phyloP scores from a whole-genome alignment of 306 rosid genomes.

The Hippophae gyantsensis region DNA sequence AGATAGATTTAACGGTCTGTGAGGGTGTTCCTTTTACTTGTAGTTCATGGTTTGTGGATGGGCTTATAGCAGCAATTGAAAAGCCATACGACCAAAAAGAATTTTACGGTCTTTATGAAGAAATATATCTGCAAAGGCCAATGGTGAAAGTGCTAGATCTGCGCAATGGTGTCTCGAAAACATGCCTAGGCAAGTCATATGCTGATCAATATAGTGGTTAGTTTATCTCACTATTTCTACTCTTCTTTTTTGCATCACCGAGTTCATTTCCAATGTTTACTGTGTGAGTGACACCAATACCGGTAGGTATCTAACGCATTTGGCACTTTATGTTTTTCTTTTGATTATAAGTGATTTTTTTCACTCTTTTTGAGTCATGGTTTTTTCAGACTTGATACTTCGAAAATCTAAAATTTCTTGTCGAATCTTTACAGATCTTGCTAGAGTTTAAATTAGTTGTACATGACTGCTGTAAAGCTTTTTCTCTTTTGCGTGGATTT shows the following conservation, averaged over 20 bases:
- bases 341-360: too few species aligned
- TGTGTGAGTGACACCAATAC: not conserved
- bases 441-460: conserved; percentile 18
- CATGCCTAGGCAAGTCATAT: conserved; percentile 36
- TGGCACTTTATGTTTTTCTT: too few species aligned
- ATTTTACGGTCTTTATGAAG: conserved; percentile 4
- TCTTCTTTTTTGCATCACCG: conserved; percentile 6
- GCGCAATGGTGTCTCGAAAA: conserved; percentile 22
- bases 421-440: conserved; percentile 40
- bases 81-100: conserved; percentile 46
- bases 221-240: conserved; percentile 18
- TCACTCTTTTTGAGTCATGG: not conserved
- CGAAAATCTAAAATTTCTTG: conserved; percentile 12
- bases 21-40: conserved; percentile 8
- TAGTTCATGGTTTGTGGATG: conserved; percentile 34
- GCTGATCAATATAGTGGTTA: conserved; percentile 42
- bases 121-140: conserved; percentile 15
- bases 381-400: not conserved
- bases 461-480: conserved; percentile 21
- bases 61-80: conserved; percentile 44
- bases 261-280: not conserved
- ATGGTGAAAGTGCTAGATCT: conserved; percentile 18
- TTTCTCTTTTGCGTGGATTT: conserved; percentile 72
- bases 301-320: too few species aligned
- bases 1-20: conserved; percentile 9